These are phyloP conservation scores for Obelidium mucronatum DNA, from an alignment of 192 early-diverging fungal species.

Conservation along the genomic window DNA sequence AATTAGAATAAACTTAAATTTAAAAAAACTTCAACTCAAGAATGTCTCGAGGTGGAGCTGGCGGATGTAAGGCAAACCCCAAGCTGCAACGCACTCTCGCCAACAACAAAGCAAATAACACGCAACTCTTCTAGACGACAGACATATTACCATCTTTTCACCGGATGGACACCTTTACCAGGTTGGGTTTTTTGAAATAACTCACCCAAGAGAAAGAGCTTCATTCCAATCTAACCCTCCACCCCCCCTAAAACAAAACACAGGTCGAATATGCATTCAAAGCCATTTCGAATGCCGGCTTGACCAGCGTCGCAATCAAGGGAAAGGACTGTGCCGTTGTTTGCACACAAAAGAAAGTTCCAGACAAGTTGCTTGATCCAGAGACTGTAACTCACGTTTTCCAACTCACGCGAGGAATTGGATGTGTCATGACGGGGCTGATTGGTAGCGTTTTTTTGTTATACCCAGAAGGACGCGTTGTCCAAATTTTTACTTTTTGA, in stretches of 20 bases:
- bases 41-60: conserved; percentile 25
- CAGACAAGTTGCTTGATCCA: conserved; percentile 96
- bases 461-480: background rate
- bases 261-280: conserved; percentile 98
- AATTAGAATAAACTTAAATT: too few species aligned
- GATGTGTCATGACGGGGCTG: conserved; percentile 98
- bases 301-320: conserved; percentile 95
- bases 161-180: conserved; percentile 99
- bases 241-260: conserved; percentile 13
- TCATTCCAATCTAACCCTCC: background rate
- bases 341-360: conserved; percentile 97
- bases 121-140: too few species aligned
- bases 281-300: conserved; percentile 96
- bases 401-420: conserved; percentile 89
- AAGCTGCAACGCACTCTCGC: background rate
- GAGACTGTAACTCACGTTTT: conserved; percentile 93
- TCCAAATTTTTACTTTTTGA: background rate
- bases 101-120: background rate
- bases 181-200: too few species aligned
- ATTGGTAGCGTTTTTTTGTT: conserved; percentile 60
- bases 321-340: conserved; percentile 96
- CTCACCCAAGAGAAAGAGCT: background rate
- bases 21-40: background rate
- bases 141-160: conserved; percentile 99
- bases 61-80: background rate